These are phyloP conservation scores for Cajanus cajan DNA, from an alignment of 306 rosid genomes.

Conservation along the genomic window DNA sequence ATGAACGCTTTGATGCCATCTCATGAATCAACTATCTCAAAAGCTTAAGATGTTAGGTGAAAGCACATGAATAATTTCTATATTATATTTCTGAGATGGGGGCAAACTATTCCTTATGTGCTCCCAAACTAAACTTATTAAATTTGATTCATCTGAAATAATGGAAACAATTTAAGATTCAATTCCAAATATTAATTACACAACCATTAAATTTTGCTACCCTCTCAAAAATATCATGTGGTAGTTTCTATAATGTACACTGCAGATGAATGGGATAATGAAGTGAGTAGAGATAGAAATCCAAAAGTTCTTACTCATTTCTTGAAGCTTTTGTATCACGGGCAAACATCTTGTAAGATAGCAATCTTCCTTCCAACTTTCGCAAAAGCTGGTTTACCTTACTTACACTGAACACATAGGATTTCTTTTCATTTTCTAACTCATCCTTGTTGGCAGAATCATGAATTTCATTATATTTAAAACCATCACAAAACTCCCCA, in stretches of 20 bases:
- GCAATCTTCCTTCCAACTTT: slow-evolving; percentile 75
- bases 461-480: slow-evolving; percentile 27
- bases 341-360: slow-evolving; percentile 93
- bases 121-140: slow-evolving; percentile 6
- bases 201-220: slow-evolving; percentile 1
- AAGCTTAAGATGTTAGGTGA: not conserved
- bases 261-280: not conserved
- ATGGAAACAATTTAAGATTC: slow-evolving; percentile 16
- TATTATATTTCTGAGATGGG: not conserved
- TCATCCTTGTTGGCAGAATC: slow-evolving; percentile 32
- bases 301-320: slow-evolving; percentile 67
- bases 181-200: not conserved
- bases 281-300: slow-evolving; percentile 16
- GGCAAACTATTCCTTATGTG: not conserved
- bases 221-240: not conserved
- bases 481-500: slow-evolving; percentile 35
- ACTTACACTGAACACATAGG: slow-evolving; percentile 52
- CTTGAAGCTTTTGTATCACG: slow-evolving; percentile 98
- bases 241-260: slow-evolving; percentile 13
- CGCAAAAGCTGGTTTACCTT: slow-evolving; percentile 70
- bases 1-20: not conserved
- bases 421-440: slow-evolving; percentile 46
- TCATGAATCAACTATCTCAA: not conserved
- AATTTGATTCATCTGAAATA: slow-evolving; percentile 12
- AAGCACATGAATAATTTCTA: not conserved